Percentiles rank a stretch among this genome's conserved stretches.
These are phyloP conservation scores for Zymoseptoria pseudotritici DNA, from an alignment of 2,329 filamentous ascomycete species.

Conservation along the genomic window DNA sequence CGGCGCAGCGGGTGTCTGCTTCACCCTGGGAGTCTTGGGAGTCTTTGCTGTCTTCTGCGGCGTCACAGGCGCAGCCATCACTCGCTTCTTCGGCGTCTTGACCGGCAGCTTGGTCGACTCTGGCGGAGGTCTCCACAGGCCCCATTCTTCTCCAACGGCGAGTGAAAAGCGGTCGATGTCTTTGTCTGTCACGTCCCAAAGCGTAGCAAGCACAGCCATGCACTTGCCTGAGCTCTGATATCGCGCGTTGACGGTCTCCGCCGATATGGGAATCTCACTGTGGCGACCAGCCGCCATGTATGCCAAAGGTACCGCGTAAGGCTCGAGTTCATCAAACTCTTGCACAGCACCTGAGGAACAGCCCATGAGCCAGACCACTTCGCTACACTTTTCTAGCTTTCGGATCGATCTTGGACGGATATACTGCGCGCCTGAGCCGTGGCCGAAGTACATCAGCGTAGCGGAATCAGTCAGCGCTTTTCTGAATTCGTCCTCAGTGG, in stretches of 20 bases:
- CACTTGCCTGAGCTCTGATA: constrained; percentile 18
- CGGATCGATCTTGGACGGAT: constrained; percentile 79
- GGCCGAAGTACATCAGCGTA: constrained; percentile 87
- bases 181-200: constrained; percentile 97
- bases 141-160: constrained; percentile 76
- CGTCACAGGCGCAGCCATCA: constrained; percentile 19
- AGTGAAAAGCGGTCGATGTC: constrained; percentile 92
- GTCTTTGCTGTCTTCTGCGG: constrained; percentile 26
- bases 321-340: constrained; percentile 80
- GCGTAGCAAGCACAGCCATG: constrained; percentile 76
- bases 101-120: constrained; percentile 14
- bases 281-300: constrained; percentile 76
- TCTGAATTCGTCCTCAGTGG: constrained; percentile 72
- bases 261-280: not conserved
- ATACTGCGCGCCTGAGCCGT: constrained; percentile 91
- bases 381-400: constrained; percentile 46
- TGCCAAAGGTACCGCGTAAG: constrained; percentile 81
- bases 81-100: constrained; percentile 25
- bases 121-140: constrained; percentile 46
- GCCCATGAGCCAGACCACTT: constrained; percentile 75
- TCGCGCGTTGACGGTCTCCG: not conserved
- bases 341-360: constrained; percentile 78
- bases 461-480: constrained; percentile 57
- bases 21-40: constrained; percentile 28
- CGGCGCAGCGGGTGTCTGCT: constrained; percentile 24